phyloP scores from a whole-genome alignment of 768 basidiomycete genomes.

The Russula brevipes region DNA sequence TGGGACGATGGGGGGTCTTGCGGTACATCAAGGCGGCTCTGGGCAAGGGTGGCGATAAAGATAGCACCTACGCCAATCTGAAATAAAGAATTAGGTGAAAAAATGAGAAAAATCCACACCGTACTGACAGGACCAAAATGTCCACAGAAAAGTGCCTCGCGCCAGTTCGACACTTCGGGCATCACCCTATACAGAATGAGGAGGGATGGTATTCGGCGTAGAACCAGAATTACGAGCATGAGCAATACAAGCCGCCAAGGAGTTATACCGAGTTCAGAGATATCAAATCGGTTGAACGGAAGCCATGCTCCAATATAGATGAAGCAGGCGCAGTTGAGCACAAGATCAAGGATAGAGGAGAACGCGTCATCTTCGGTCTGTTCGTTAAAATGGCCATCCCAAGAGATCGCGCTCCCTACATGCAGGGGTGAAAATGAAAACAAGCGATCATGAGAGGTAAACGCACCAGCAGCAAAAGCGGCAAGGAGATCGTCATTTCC shows the following conservation, averaged over 20 bases:
- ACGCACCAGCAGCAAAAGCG: slow-evolving; percentile 72
- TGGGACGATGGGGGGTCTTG: slow-evolving; percentile 57
- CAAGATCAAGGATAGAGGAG: slow-evolving; percentile 84
- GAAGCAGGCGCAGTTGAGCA: slow-evolving; percentile 77
- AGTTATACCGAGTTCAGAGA: slow-evolving; percentile 51
- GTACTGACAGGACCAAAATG: slow-evolving; percentile 64
- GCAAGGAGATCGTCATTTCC: slow-evolving; percentile 88
- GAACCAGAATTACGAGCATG: slow-evolving; percentile 57
- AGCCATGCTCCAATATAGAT: slow-evolving; percentile 87
- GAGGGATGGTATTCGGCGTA: slow-evolving; percentile 79
- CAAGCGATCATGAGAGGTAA: background rate
- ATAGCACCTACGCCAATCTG: slow-evolving; percentile 92
- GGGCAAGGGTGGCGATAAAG: slow-evolving; percentile 77
- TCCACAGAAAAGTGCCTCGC: slow-evolving; percentile 85
- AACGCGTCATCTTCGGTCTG: slow-evolving; percentile 84
- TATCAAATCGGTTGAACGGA: slow-evolving; percentile 56
- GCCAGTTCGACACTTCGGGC: slow-evolving; percentile 80
- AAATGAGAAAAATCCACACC: background rate
- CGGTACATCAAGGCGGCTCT: slow-evolving; percentile 54
- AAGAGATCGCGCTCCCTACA: slow-evolving; percentile 81
- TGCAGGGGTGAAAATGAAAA: slow-evolving; percentile 10
- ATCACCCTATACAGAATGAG: slow-evolving; percentile 75
- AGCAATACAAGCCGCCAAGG: slow-evolving; percentile 71
- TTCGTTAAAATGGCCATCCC: slow-evolving; percentile 80
- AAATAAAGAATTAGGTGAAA: background rate